Evolutionary conservation across 768 basidiomycete genomes (phyloP), one percentile per base, ranked within the genome.

Genomic region (Boletales sp.): DNA sequence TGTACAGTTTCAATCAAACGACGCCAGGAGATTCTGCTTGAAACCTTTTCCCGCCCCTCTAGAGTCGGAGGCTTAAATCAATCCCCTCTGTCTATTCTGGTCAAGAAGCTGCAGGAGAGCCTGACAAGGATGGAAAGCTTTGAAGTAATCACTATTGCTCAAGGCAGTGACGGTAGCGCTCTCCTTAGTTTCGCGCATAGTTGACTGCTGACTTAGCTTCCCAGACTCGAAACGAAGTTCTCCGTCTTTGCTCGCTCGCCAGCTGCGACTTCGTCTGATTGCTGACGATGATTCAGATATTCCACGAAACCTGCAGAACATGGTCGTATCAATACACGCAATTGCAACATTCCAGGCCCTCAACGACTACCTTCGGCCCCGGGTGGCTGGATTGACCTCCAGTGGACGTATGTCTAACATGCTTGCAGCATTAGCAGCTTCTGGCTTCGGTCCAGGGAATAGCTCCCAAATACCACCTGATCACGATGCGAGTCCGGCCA

Each of bases 271-370:
- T 12, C 86, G 91, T 18, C 73, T 99, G 14, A 78, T 90, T n/a
- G 92, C 94, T 1, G 86, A 86, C 10, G 92, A 97, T 45, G 90
- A 89, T 31, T 82, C 88, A 0, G 93, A 94, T 56, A 80, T 95
- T 18, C 95, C 97, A 15, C 83, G 86, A 47, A 86, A 80, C 62
- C 72, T 90, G 31, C 87, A 87, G 61, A 94, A 91, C 57, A 90
- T 98, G 62, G 90, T 93, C 35, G 90, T 98, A 18, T 97, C 94
- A 8, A 98, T 98, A 53, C 95, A 98, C 64, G 95, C 94, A 7
- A 97, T 98, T 54, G 95, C 97, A 1, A 97, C 94, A 1, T 93
- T 98, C 79, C 93, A 97, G 66, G 94, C 95, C 1, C 78, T 98
- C 29, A 91, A 97, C 61, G 94, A 97, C 66, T 99, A 97, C 66